Evolutionary conservation across 495 filamentous ascomycete species (phyloP).

Genomic region (Aspergillus baeticus): DNA sequence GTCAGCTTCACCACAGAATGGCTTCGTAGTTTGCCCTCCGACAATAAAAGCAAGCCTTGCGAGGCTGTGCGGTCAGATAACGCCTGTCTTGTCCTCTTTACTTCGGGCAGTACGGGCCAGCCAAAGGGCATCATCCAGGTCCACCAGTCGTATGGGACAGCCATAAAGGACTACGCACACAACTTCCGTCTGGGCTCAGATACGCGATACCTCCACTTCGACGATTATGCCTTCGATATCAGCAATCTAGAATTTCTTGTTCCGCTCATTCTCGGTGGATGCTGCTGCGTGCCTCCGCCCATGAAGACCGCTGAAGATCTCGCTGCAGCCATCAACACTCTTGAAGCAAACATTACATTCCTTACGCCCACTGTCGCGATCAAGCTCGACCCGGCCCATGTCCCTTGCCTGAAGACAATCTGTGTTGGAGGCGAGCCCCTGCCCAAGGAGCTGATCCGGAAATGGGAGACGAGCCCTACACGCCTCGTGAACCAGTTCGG

Average conservation of each 20-base stretch:
- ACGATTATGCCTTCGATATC: conserved; percentile 47
- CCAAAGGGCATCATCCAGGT: conserved; percentile 50
- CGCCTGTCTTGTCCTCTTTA: conserved; percentile 38
- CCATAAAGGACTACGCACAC: conserved; percentile 21
- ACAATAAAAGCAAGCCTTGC: conserved; percentile 11
- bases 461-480: conserved; percentile 41
- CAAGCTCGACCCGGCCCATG: conserved; percentile 31
- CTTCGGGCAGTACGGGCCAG: conserved; percentile 45
- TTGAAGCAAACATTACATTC: conserved; percentile 38
- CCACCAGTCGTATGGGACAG: conserved; percentile 40
- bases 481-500: conserved; percentile 58
- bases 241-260: conserved; percentile 44
- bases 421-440: conserved; percentile 44
- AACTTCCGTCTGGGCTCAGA: conserved; percentile 20
- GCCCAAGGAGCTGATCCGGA: conserved; percentile 36
- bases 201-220: conserved; percentile 44
- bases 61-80: conserved; percentile 6
- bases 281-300: conserved; percentile 46
- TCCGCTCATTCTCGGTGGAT: conserved; percentile 43
- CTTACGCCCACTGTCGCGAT: conserved; percentile 46
- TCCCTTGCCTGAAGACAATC: conserved; percentile 23
- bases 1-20: background rate
- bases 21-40: background rate
- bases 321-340: conserved; percentile 27
- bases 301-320: conserved; percentile 33